Evolutionary conservation across 805 yeast genomes (phyloP).

Genomic region (Kodamaea lidongshanica): DNA sequence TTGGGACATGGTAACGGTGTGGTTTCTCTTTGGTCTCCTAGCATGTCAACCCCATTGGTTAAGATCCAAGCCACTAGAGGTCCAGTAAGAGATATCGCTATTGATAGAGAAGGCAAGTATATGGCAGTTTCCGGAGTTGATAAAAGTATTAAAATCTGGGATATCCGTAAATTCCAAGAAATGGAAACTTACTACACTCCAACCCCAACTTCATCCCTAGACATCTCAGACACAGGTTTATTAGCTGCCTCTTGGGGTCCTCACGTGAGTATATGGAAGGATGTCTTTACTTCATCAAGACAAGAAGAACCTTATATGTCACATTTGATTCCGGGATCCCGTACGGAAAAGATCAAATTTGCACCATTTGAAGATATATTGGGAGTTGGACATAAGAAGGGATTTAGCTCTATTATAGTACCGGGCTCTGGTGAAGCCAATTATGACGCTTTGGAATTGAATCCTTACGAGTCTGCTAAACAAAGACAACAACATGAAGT

Average conservation of each 20-base stretch:
- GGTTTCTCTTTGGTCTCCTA: constrained; percentile 91
- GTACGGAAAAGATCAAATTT: constrained; percentile 58
- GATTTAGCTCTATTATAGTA: constrained; percentile 52
- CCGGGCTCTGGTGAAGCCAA: constrained; percentile 99
- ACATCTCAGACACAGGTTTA: constrained; percentile 82
- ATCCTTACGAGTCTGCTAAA: constrained; percentile 86
- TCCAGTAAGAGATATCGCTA: constrained; percentile 76
- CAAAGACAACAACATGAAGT: constrained; percentile 95
- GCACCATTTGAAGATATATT: constrained; percentile 97
- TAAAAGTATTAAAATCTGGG: constrained; percentile 84
- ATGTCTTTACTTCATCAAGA: constrained; percentile 52
- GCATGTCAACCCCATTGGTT: constrained; percentile 76
- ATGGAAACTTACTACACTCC: constrained; percentile 67
- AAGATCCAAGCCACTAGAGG: constrained; percentile 79
- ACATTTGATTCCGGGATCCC: constrained; percentile 75
- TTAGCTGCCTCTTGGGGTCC: constrained; percentile 94
- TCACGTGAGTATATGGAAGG: constrained; percentile 92
- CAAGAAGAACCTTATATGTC: constrained; percentile 89
- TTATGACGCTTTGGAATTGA: constrained; percentile 85
- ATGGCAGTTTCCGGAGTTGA: constrained; percentile 94
- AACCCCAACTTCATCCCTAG: constrained; percentile 75
- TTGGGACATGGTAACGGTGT: constrained; percentile 91
- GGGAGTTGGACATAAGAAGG: constrained; percentile 71
- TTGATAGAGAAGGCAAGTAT: constrained; percentile 87
- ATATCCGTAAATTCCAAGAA: constrained; percentile 75